A percentile compares a stretch with the other conserved stretches of the same genome.
These are phyloP conservation scores for Usnea hakonensis DNA, from an alignment of 495 filamentous ascomycete species.

Conservation along the genomic window DNA sequence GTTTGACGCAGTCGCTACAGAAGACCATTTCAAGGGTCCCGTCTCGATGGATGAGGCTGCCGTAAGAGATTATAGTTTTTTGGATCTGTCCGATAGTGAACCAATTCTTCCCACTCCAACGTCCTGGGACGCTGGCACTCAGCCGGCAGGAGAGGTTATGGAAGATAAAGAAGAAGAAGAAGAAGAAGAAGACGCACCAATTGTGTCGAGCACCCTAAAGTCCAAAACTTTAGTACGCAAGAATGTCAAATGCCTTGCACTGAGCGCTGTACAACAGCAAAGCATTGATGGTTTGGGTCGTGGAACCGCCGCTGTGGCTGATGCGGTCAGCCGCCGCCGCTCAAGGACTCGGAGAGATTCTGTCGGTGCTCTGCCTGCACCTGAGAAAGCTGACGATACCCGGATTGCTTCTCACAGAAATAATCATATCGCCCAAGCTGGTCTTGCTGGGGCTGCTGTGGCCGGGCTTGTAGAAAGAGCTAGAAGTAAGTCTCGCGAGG, in stretches of 20 bases:
- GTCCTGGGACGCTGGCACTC: neutral
- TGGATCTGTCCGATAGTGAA: neutral
- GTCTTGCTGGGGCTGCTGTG: slow-evolving; percentile 67
- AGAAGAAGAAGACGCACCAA: no score
- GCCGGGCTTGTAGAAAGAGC: slow-evolving; percentile 70
- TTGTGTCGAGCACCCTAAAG: no score
- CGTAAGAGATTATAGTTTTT: neutral
- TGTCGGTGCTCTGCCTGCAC: slow-evolving; percentile 32
- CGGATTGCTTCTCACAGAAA: slow-evolving; percentile 55
- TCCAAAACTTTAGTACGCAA: no score
- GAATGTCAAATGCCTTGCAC: no score
- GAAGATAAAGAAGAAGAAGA: no score
- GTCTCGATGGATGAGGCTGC: neutral
- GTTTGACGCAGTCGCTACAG: neutral
- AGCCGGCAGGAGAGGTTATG: neutral
- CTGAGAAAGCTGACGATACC: slow-evolving; percentile 37
- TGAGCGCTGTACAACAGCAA: no score
- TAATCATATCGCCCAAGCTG: slow-evolving; percentile 67
- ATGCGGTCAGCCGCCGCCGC: slow-evolving; percentile 72
- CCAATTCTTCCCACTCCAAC: neutral
- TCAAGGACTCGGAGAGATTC: slow-evolving; percentile 54
- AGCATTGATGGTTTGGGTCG: slow-evolving; percentile 70
- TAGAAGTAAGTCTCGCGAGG: slow-evolving; percentile 61
- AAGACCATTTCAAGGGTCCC: neutral
- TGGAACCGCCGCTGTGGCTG: slow-evolving; percentile 73